Base-by-base conservation (phyloP, 257 asterid genomes). In the Buddleja alternifolia region DNA sequence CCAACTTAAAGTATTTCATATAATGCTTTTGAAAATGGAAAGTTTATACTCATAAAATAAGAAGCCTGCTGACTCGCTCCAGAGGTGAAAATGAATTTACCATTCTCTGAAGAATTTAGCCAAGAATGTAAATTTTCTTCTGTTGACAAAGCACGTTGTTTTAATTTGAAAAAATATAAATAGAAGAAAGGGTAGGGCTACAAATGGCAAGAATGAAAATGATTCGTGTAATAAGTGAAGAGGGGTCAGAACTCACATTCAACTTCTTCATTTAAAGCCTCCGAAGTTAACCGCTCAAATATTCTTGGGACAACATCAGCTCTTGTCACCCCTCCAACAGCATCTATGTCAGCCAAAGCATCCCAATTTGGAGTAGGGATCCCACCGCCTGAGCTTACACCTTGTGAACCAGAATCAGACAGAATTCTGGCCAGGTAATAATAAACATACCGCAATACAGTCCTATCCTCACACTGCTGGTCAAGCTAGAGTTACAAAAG, bases 321-420 rank as follows among this genome's bases (percentile, higher is more conserved):
- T 84, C 99, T 85, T 72, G 99, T 94, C 79, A 91, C 99, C 73
- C 99, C 99, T 75, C 97, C 99, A 81, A 67, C 84, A 37, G 96
- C 95, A 76, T 91, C 99, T 60, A 94, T 89, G 73, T 94, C 99
- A 47, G 99, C 99, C 86, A 94, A 87, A 71, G 97, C 99, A 86
- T 94, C 99, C 99, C 99, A 94, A 78, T 94, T 94, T 48, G 97
- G 99, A 48, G 99, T 94, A 63, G 99, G 99, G 69, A 94, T 94
- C 74, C 99, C 99, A 69, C 99, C 99, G 66, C 97, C 97, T 16
- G 97, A 81, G 83, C 86, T 89, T 74, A 91, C 69, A 78, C 99
- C 99, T 83, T 89, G 99, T 0, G 96, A 83, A 59, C 97, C 97
- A 77, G 97, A 83, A 75, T 94, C 99, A 24, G 97, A 91, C 41